Percentiles rank a stretch among this genome's conserved stretches.
These are phyloP conservation scores for Capsella rubella DNA, from an alignment of 441 rosid genomes.

Conservation along the genomic window DNA sequence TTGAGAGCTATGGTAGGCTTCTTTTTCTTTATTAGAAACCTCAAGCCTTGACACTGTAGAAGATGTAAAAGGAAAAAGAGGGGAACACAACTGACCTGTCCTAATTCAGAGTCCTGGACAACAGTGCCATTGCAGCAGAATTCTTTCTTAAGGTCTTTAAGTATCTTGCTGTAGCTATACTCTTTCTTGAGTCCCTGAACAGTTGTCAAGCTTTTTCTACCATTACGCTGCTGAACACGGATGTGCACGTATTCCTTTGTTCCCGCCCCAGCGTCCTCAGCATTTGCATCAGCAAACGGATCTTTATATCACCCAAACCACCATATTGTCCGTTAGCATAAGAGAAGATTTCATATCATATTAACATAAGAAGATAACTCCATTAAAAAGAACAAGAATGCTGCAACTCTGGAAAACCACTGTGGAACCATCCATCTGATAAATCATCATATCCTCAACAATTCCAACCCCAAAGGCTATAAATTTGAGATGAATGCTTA, in stretches of 20 bases:
- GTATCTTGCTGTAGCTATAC: conserved; percentile 87
- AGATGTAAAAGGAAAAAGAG: not conserved
- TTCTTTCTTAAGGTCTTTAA: conserved; percentile 93
- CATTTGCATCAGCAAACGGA: conserved; percentile 95
- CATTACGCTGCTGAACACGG: conserved; percentile 91
- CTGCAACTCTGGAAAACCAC: not conserved
- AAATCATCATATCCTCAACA: not conserved
- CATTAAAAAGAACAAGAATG: not conserved
- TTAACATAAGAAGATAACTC: not conserved
- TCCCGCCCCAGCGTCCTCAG: conserved; percentile 91
- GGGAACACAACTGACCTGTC: conserved; percentile 56
- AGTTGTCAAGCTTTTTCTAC: conserved; percentile 94
- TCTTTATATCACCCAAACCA: conserved; percentile 44
- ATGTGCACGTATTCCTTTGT: conserved; percentile 90
- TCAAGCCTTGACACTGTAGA: not conserved
- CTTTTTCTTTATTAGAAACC: not conserved
- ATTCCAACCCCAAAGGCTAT: not conserved
- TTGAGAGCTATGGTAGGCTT: not conserved
- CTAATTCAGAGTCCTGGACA: conserved; percentile 90
- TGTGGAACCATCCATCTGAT: not conserved
- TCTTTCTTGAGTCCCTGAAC: conserved; percentile 94
- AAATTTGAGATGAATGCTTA: conserved; percentile 28
- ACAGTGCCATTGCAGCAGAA: conserved; percentile 98
- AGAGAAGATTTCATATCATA: not conserved
- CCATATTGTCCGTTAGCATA: not conserved